A percentile compares a stretch with the other conserved stretches of the same genome.
Evolutionary conservation across 192 early-diverging fungal genomes (phyloP).

Genomic region (Coemansia sp.): DNA sequence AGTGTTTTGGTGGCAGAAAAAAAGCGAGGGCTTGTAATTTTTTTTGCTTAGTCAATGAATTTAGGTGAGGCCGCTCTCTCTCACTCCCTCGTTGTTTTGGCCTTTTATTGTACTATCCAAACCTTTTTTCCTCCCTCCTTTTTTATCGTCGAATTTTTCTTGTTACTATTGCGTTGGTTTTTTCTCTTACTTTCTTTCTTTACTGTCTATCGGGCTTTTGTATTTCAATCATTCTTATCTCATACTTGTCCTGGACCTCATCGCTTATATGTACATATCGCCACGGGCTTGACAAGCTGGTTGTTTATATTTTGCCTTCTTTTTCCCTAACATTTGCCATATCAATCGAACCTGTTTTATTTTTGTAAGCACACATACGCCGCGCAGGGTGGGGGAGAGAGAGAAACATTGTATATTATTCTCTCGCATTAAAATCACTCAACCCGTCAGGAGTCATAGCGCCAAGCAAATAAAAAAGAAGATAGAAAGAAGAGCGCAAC

Average conservation of each 20-base stretch:
- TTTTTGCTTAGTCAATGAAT: not conserved
- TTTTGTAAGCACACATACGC: too few species aligned
- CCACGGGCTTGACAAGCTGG: not conserved
- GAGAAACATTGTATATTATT: too few species aligned
- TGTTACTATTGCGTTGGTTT: conserved; percentile 3
- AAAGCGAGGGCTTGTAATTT: not conserved
- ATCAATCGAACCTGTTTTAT: too few species aligned
- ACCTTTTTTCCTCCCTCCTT: not conserved
- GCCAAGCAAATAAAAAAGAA: not conserved
- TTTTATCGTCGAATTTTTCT: conserved; percentile 1
- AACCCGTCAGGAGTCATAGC: not conserved
- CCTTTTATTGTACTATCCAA: not conserved
- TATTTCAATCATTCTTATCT: not conserved
- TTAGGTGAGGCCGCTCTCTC: too few species aligned
- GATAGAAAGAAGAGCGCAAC: not conserved
- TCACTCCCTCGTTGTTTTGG: not conserved
- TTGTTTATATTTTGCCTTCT: not conserved
- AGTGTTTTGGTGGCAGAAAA: not conserved
- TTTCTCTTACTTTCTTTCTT: not conserved
- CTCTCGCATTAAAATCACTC: too few species aligned
- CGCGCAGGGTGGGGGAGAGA: too few species aligned
- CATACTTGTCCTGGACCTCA: not conserved
- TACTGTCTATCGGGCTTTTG: not conserved
- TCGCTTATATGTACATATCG: not conserved
- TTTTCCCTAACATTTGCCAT: too few species aligned